Conservation (phyloP, 2,329 filamentous ascomycete genomes). For the Zymoseptoria ardabiliae region DNA sequence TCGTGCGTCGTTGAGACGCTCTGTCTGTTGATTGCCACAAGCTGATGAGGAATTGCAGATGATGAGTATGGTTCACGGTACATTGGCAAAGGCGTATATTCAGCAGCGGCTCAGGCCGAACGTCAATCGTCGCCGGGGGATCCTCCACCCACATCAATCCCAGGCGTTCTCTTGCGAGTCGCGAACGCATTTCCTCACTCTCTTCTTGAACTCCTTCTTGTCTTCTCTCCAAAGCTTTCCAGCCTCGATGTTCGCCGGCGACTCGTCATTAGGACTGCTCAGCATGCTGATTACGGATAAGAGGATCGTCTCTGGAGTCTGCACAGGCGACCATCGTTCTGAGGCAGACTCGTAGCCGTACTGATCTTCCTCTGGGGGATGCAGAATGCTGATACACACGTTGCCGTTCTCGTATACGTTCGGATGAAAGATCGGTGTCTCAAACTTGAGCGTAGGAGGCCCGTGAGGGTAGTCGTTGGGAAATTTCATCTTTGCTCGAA, state of each 20-base stretch:
- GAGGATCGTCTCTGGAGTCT: constrained; percentile 90
- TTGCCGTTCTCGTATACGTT: constrained; percentile 82
- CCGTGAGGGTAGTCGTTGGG: constrained; percentile 78
- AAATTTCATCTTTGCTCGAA: constrained; percentile 77
- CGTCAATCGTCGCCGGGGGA: neutral
- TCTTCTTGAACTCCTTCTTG: constrained; percentile 66
- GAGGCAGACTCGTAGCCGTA: constrained; percentile 86
- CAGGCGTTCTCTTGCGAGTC: constrained; percentile 60
- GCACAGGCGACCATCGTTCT: constrained; percentile 91
- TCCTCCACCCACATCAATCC: constrained; percentile 19
- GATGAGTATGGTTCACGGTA: too few relatives aligned
- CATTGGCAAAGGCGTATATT: too few relatives aligned
- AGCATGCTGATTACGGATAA: constrained; percentile 89
- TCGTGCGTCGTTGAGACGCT: neutral
- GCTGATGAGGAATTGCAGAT: neutral
- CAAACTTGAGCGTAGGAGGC: constrained; percentile 84
- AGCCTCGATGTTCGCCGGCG: constrained; percentile 89
- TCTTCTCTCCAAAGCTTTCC: constrained; percentile 83
- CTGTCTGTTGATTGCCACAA: neutral
- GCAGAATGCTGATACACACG: constrained; percentile 95
- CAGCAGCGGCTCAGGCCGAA: too few relatives aligned
- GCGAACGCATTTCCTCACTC: constrained; percentile 69
- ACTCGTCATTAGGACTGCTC: constrained; percentile 88
- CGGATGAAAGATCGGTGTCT: constrained; percentile 82
- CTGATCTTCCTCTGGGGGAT: constrained; percentile 88